Conservation (phyloP, 2,329 filamentous ascomycete genomes). For the Amesomyces nigricolor region DNA sequence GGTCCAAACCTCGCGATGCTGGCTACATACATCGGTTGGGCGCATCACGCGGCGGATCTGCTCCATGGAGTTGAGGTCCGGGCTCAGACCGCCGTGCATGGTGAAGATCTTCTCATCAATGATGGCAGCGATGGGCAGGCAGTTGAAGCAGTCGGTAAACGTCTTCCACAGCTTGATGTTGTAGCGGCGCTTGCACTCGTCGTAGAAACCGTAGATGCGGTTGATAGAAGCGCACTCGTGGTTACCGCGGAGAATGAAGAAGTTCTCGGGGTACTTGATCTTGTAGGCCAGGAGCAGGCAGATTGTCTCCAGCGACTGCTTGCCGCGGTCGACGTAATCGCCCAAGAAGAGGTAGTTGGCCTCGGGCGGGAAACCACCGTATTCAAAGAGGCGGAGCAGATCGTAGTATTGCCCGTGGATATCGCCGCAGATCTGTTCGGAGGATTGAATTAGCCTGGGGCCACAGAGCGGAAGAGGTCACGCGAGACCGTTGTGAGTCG, state of each 20-base stretch:
- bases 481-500: neutral
- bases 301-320: conserved; percentile 98
- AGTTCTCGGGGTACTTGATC: conserved; percentile 99
- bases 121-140: conserved; percentile 93
- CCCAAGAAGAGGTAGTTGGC: conserved; percentile 99
- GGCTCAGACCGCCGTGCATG: conserved; percentile 97
- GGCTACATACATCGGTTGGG: conserved; percentile 81
- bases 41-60: conserved; percentile 99
- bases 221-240: conserved; percentile 99
- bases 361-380: conserved; percentile 95
- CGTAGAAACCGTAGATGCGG: conserved; percentile 99
- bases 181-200: conserved; percentile 98
- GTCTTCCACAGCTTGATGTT: conserved; percentile 99
- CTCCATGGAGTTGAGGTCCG: conserved; percentile 98
- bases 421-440: conserved; percentile 85
- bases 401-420: conserved; percentile 99
- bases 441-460: conserved; percentile 20
- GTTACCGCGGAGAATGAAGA: conserved; percentile 97
- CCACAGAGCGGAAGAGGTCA: conserved; percentile 7
- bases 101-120: conserved; percentile 99
- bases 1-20: neutral
- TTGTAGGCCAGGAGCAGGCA: conserved; percentile 96
- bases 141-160: conserved; percentile 99
- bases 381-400: conserved; percentile 93
- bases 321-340: conserved; percentile 97